phyloP scores from a whole-genome alignment of 2,329 filamentous ascomycete species.

The Bipolaris cookei region DNA sequence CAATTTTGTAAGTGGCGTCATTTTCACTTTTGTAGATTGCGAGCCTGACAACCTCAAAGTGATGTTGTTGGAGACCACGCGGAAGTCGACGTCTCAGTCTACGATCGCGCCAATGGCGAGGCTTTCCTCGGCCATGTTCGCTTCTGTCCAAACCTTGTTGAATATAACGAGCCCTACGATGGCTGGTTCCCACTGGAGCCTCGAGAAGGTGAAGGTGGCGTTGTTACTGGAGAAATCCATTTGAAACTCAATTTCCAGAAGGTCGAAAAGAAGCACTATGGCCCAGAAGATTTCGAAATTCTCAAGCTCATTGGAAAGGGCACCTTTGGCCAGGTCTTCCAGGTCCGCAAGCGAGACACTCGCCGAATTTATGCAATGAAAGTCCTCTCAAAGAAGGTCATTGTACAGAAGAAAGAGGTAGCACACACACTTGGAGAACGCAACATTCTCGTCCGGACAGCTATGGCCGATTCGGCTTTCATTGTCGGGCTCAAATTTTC shows the following conservation, averaged over 20 bases:
- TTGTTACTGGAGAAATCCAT: constrained; percentile 83
- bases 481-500: constrained; percentile 98
- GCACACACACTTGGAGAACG: constrained; percentile 95
- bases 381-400: constrained; percentile 98
- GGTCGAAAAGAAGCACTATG: constrained; percentile 84
- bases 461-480: constrained; percentile 93
- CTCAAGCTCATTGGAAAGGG: constrained; percentile 96
- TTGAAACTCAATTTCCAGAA: constrained; percentile 86
- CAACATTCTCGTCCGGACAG: constrained; percentile 95
- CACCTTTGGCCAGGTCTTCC: constrained; percentile 97
- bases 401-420: constrained; percentile 99
- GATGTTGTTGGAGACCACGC: constrained; percentile 93
- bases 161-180: constrained; percentile 73
- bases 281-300: constrained; percentile 94
- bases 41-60: constrained; percentile 57
- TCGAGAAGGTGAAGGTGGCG: constrained; percentile 78
- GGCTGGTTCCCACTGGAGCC: constrained; percentile 86
- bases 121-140: constrained; percentile 91
- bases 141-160: constrained; percentile 72
- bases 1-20: constrained; percentile 77
- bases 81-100: constrained; percentile 90
- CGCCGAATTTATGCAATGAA: constrained; percentile 99
- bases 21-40: not conserved
- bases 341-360: constrained; percentile 96
- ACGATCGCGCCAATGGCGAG: constrained; percentile 84